A percentile compares a stretch with the other conserved stretches of the same genome.
These are phyloP conservation scores for Amaranthus hypochondriacus DNA, from an alignment of 148 eudicot genomes.

Conservation along the genomic window DNA sequence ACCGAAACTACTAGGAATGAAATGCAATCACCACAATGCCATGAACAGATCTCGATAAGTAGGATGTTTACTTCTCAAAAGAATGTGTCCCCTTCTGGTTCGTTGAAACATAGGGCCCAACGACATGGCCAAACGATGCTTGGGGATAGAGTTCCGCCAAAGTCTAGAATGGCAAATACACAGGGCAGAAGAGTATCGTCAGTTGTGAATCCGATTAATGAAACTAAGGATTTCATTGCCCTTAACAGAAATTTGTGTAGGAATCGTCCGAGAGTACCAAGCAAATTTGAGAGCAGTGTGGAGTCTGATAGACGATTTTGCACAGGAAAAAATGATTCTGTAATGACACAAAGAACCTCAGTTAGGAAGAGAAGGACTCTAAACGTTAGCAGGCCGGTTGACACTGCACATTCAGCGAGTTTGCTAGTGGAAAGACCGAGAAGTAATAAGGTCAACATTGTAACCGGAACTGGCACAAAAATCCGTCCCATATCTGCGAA, in stretches of 20 bases:
- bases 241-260: constrained; percentile 37
- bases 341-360: constrained; percentile 29
- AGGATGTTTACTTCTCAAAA: constrained; percentile 41
- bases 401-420: constrained; percentile 30
- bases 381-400: constrained; percentile 35
- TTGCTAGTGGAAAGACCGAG: constrained; percentile 30
- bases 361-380: constrained; percentile 52
- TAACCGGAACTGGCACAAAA: constrained; percentile 25
- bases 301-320: constrained; percentile 38
- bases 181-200: constrained; percentile 36
- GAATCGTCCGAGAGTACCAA: constrained; percentile 28
- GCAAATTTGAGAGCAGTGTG: constrained; percentile 30
- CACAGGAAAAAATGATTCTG: constrained; percentile 30
- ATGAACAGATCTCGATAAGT: constrained; percentile 24
- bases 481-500: constrained; percentile 17
- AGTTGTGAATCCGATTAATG: constrained; percentile 26
- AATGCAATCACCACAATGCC: constrained; percentile 22
- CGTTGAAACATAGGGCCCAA: constrained; percentile 30
- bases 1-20: constrained; percentile 20
- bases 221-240: constrained; percentile 44
- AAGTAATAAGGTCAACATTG: constrained; percentile 22
- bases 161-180: constrained; percentile 27
- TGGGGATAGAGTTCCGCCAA: constrained; percentile 39
- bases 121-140: constrained; percentile 32
- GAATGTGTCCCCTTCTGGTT: constrained; percentile 24